phyloP scores from a whole-genome alignment of 2,329 filamentous ascomycete species.

The Colletotrichum chlorophyti region DNA sequence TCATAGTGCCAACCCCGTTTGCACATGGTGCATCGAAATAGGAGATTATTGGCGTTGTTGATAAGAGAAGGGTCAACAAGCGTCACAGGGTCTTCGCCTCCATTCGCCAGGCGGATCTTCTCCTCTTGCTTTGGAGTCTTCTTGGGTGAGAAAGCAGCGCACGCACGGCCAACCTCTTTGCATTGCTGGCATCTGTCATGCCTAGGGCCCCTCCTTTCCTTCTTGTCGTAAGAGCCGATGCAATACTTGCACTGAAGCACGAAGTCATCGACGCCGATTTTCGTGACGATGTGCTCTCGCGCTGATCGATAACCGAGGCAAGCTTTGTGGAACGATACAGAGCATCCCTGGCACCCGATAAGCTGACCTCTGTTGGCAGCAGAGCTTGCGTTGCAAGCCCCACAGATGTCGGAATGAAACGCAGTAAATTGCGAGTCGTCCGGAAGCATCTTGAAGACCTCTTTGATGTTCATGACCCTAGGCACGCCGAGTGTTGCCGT shows the following conservation, averaged over 20 bases:
- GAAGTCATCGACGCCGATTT: conserved; percentile 77
- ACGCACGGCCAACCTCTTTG: conserved; percentile 69
- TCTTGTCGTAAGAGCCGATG: conserved; percentile 71
- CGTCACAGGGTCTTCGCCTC: conserved; percentile 77
- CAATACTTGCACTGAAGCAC: conserved; percentile 91
- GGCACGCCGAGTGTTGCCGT: conserved; percentile 51
- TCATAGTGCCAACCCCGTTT: conserved; percentile 83
- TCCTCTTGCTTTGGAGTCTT: conserved; percentile 84
- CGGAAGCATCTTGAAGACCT: conserved; percentile 72
- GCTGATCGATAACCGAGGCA: conserved; percentile 78
- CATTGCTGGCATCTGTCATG: conserved; percentile 78
- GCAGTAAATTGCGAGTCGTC: conserved; percentile 70
- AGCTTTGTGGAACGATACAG: conserved; percentile 78
- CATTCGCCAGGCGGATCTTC: conserved; percentile 79
- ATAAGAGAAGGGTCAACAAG: conserved; percentile 67
- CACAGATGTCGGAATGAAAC: conserved; percentile 75
- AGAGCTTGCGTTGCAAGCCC: conserved; percentile 68
- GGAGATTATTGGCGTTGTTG: conserved; percentile 76
- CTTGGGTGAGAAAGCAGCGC: conserved; percentile 74
- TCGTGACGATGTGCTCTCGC: conserved; percentile 90
- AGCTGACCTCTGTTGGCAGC: conserved; percentile 70
- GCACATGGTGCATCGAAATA: conserved; percentile 85
- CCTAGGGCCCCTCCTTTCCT: conserved; percentile 73
- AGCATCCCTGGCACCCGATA: conserved; percentile 91
- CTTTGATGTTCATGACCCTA: conserved; percentile 71